These are phyloP conservation scores for Epichloe aotearoae DNA, from an alignment of 2,329 filamentous ascomycete species.

Conservation along the genomic window DNA sequence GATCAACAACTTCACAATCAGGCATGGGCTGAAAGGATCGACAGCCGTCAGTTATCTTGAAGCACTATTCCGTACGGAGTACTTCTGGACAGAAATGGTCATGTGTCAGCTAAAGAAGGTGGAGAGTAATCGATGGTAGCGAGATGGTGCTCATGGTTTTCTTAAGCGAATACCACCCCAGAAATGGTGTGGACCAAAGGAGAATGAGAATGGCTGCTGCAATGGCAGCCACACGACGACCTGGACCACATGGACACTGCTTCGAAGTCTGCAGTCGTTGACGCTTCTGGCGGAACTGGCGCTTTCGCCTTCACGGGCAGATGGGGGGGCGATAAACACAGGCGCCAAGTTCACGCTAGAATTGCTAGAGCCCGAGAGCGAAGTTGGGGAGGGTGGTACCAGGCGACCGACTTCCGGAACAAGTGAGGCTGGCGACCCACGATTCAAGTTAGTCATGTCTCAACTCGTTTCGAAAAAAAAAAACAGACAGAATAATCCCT, in stretches of 20 bases:
- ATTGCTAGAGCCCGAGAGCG: neutral
- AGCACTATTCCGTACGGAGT: no score
- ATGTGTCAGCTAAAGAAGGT: neutral
- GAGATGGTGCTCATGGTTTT: neutral
- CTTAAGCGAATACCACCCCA: neutral
- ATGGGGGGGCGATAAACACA: neutral
- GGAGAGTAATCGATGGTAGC: neutral
- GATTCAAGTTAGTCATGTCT: neutral
- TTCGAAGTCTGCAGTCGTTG: neutral
- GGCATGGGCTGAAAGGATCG: no score
- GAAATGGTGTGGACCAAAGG: constrained; percentile 1
- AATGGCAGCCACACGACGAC: neutral
- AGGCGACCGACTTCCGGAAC: neutral
- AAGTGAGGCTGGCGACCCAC: neutral
- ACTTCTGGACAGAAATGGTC: neutral
- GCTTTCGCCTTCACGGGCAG: neutral
- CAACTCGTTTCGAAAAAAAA: neutral
- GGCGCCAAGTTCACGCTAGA: neutral
- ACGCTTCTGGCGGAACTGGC: neutral
- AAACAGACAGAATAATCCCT: neutral
- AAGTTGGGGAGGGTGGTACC: neutral
- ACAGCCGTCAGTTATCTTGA: no score
- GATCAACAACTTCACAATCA: no score
- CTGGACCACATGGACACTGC: neutral
- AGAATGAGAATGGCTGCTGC: neutral